Evolutionary conservation across 2,329 filamentous ascomycete genomes (phyloP).

Genomic region (Fusarium siculi): DNA sequence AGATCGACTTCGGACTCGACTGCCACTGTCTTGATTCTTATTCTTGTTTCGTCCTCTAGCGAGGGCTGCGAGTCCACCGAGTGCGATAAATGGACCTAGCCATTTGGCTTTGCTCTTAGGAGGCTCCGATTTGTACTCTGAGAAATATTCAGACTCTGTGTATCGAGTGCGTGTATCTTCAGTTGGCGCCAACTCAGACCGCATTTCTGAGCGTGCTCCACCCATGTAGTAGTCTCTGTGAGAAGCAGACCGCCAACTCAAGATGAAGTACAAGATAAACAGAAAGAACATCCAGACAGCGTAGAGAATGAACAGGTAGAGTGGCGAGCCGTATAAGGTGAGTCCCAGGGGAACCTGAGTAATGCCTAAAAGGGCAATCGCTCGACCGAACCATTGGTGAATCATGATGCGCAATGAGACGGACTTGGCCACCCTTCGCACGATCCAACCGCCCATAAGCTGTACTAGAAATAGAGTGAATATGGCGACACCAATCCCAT

Average conservation of each 20-base stretch:
- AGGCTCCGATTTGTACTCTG: conserved; percentile 47
- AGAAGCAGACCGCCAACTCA: conserved; percentile 75
- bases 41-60: conserved; percentile 57
- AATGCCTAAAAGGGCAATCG: conserved; percentile 82
- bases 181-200: conserved; percentile 55
- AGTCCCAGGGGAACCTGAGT: conserved; percentile 89
- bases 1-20: conserved; percentile 55
- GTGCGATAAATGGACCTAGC: conserved; percentile 65
- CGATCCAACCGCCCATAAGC: conserved; percentile 73
- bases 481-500: conserved; percentile 83
- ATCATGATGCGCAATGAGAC: conserved; percentile 69
- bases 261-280: conserved; percentile 79
- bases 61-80: conserved; percentile 60
- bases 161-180: conserved; percentile 54
- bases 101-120: conserved; percentile 52
- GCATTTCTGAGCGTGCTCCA: conserved; percentile 65
- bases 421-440: conserved; percentile 62
- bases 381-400: conserved; percentile 88
- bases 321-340: conserved; percentile 91
- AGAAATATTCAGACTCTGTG: conserved; percentile 55
- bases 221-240: conserved; percentile 65
- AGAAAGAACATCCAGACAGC: conserved; percentile 80
- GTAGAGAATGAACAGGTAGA: conserved; percentile 85
- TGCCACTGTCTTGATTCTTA: conserved; percentile 51
- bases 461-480: conserved; percentile 79